A percentile compares a stretch with the other conserved stretches of the same genome.
These are phyloP conservation scores for Raddia guianensis DNA, from an alignment of 176 grass and related monocot species.

Conservation along the genomic window DNA sequence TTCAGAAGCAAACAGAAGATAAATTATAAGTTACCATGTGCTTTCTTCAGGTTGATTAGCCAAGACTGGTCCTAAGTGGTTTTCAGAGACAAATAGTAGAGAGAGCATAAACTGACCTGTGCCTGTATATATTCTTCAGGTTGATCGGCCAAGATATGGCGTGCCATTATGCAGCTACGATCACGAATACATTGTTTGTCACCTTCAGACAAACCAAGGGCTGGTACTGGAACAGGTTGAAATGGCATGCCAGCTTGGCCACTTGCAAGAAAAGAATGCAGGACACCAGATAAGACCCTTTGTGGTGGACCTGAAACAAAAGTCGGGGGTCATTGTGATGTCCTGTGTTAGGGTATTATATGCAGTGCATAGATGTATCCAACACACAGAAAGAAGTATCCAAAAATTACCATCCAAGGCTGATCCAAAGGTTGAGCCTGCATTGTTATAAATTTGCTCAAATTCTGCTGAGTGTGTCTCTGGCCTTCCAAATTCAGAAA, in stretches of 20 bases:
- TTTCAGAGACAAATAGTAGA: conserved; percentile 14
- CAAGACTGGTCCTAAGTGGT: conserved; percentile 51
- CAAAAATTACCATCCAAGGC: conserved; percentile 70
- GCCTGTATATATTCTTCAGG: conserved; percentile 94
- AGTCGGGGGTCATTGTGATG: conserved; percentile 32
- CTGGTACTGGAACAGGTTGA: conserved; percentile 79
- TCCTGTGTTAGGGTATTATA: conserved; percentile 14
- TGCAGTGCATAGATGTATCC: conserved; percentile 14
- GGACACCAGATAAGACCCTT: conserved; percentile 76
- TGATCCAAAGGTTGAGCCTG: conserved; percentile 43
- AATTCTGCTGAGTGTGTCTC: conserved; percentile 59
- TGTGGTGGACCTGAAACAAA: conserved; percentile 85
- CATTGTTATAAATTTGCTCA: conserved; percentile 70
- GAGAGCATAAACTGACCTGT: conserved; percentile 60
- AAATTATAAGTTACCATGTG: conserved; percentile 63
- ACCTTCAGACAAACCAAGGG: conserved; percentile 94
- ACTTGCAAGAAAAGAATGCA: conserved; percentile 90
- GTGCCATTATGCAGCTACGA: conserved; percentile 98
- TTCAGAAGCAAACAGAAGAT: conserved; percentile 6
- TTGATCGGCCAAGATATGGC: conserved; percentile 93
- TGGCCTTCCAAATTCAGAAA: conserved; percentile 48
- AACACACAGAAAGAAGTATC: conserved; percentile 8
- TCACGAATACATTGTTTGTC: conserved; percentile 97
- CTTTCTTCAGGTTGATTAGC: conserved; percentile 89
- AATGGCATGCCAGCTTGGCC: conserved; percentile 88